Conservation (phyloP, 2,329 filamentous ascomycete species). For the Ophiostoma tasmaniense region DNA sequence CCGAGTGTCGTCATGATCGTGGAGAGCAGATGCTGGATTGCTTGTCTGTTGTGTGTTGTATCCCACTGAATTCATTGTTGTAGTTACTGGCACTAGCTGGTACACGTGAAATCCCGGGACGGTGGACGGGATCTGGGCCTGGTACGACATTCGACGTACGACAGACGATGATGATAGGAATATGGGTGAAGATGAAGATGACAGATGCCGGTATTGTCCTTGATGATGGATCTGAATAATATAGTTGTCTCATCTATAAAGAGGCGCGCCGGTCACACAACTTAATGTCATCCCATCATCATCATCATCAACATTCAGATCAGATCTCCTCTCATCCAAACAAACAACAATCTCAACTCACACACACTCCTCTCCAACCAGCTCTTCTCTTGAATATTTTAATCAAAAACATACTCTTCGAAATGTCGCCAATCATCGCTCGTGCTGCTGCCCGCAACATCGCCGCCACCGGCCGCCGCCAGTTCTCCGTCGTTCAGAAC, state of each 20-base stretch:
- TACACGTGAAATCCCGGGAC: background rate
- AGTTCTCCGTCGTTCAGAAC: constrained; percentile 31
- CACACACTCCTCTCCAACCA: background rate
- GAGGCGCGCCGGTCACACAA: background rate
- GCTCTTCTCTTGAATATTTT: background rate
- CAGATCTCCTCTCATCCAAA: constrained; percentile 5
- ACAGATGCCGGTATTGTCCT: background rate
- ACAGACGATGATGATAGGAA: background rate
- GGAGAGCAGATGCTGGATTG: background rate
- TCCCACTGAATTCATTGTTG: no score
- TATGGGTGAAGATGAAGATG: background rate
- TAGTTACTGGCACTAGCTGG: background rate
- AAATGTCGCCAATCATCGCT: constrained; percentile 31
- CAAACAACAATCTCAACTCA: background rate
- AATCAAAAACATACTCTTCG: background rate
- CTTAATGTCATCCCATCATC: constrained; percentile 3
- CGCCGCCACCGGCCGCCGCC: constrained; percentile 22
- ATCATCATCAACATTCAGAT: background rate
- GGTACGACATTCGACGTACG: background rate
- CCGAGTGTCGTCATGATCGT: background rate
- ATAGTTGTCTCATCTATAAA: background rate
- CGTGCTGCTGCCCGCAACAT: constrained; percentile 27
- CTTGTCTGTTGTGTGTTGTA: no score
- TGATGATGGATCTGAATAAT: background rate
- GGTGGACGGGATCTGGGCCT: background rate